phyloP scores from a whole-genome alignment of 106 monocot species.

The Dactylorhiza incarnata region DNA sequence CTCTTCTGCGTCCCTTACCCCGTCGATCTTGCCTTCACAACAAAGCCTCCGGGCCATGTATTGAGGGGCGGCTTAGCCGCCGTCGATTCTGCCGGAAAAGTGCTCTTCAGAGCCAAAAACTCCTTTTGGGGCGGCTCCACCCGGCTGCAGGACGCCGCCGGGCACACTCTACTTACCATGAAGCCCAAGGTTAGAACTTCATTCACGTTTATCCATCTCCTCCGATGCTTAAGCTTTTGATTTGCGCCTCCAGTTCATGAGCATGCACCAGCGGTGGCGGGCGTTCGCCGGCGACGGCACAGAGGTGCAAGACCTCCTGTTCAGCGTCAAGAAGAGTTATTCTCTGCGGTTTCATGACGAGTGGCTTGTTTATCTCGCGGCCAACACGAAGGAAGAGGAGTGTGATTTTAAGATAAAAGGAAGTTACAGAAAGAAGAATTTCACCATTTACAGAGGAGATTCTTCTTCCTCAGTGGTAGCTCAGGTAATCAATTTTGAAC shows the following conservation, averaged over 20 bases:
- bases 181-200: slow-evolving; percentile 1
- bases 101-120: neutral
- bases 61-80: neutral
- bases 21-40: neutral
- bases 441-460: slow-evolving; percentile 2
- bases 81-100: neutral
- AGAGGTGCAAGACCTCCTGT: neutral
- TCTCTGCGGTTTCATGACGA: neutral
- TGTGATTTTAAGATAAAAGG: slow-evolving; percentile 1
- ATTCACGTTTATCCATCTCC: too few species aligned
- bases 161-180: slow-evolving; percentile 3
- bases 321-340: neutral
- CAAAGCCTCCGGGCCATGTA: neutral
- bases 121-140: neutral
- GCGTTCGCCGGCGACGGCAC: neutral
- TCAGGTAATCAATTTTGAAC: neutral
- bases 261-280: neutral
- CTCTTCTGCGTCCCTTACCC: neutral
- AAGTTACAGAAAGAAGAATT: slow-evolving; percentile 10
- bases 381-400: neutral
- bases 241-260: neutral
- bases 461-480: slow-evolving; percentile 1
- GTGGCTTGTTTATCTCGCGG: slow-evolving; percentile 6
- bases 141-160: neutral
- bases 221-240: too few species aligned